A percentile compares a stretch with the other conserved stretches of the same genome.
Conservation (phyloP, 768 basidiomycete genomes). For the Roridomyces roridus region DNA sequence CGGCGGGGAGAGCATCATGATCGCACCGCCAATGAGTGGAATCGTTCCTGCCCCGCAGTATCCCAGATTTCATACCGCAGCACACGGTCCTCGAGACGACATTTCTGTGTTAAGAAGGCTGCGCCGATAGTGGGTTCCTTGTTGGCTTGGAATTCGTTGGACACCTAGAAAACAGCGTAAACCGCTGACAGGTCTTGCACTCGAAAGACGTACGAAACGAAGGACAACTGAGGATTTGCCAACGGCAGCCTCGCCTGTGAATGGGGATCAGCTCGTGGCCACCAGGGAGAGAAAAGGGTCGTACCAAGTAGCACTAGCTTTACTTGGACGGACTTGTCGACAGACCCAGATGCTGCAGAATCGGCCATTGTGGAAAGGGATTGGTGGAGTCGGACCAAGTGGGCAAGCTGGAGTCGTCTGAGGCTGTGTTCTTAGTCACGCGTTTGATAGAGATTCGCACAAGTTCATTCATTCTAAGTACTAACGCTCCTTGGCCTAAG, state of each 20-base stretch:
- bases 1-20: background rate
- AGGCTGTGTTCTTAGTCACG: no score
- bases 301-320: slow-evolving; percentile 95
- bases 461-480: no score
- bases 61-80: slow-evolving; percentile 98
- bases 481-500: no score
- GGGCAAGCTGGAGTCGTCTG: slow-evolving; percentile 12
- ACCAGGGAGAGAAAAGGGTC: slow-evolving; percentile 28
- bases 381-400: slow-evolving; percentile 20
- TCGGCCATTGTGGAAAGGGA: slow-evolving; percentile 59
- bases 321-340: slow-evolving; percentile 94
- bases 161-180: slow-evolving; percentile 59
- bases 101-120: slow-evolving; percentile 95
- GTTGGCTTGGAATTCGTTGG: slow-evolving; percentile 98
- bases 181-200: slow-evolving; percentile 17
- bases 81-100: slow-evolving; percentile 92
- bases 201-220: slow-evolving; percentile 76
- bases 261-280: slow-evolving; percentile 6
- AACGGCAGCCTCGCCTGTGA: slow-evolving; percentile 93
- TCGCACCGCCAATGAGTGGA: slow-evolving; percentile 90
- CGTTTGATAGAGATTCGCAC: no score
- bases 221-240: slow-evolving; percentile 99
- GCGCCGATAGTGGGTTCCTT: slow-evolving; percentile 99
- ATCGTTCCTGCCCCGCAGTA: slow-evolving; percentile 94
- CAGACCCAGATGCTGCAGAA: slow-evolving; percentile 66